Base-by-base conservation (phyloP, 2,329 filamentous ascomycete genomes). In the Neonectria hederae region DNA sequence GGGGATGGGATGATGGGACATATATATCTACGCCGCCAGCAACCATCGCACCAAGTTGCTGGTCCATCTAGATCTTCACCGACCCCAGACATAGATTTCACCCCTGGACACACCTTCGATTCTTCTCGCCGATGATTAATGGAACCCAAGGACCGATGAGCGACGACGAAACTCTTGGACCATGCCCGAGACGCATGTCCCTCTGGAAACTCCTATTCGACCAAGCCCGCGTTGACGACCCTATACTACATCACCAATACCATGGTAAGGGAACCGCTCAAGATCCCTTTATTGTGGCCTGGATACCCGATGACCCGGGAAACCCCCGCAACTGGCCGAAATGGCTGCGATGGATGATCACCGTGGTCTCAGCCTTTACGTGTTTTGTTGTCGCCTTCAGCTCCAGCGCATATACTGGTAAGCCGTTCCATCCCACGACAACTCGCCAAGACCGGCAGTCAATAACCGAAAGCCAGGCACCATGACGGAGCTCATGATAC, bases 311-410 rank as follows among this genome's bases (percentile, higher is more conserved):
- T 54, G 91, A 94, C 74, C 83, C 86, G 8, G 85, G 87, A 64
- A 91, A 93, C 74, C 90, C 91, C 0, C 85, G 89, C 81, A 80
- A 82, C 45, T 92, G 88, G 73, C 77, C 83, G 10, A 66, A 74
- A 4, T 62, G 73, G 40, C 84, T 84, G 76, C 92, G 92, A 79
- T 93, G 91, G 90, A 75, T 76, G 19, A 86, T 90, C 67, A 90
- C 89, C 1, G 74, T 86, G 59, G 76, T 90, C 52, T 87, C 90
- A 52, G 89, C 90, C 9, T 70, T 90, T 13, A 87, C 90, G 10
- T 91, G 89, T 1, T 83, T 94, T 46, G 89, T 84, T 32, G 89
- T 93, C 24, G 83, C 91, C 2, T 90, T 94, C 69, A 87, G 88
- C 56, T 91, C 89, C 3, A 90, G 88, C 4, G 90, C 90, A 26